Percentiles rank a stretch among this genome's conserved stretches.
Evolutionary conservation across 257 asterid species (phyloP).

Genomic region (Lavandula angustifolia): DNA sequence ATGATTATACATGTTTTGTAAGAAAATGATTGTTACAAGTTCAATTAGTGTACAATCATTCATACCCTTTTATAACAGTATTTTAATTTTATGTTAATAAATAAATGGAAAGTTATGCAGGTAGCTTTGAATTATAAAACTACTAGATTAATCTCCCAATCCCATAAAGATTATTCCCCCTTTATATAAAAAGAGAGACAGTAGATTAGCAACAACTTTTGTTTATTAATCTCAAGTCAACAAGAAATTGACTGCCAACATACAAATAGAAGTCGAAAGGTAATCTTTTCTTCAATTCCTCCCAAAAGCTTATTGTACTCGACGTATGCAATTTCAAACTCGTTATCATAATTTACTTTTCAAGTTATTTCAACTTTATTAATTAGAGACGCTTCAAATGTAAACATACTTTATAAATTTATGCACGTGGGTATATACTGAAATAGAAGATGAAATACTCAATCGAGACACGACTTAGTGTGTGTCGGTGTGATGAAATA

Average conservation of each 20-base stretch:
- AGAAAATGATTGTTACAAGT: background rate
- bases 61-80: background rate
- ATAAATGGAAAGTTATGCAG: slow-evolving; percentile 11
- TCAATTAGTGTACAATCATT: slow-evolving; percentile 10
- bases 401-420: too few relatives aligned
- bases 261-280: slow-evolving; percentile 36
- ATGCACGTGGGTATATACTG: too few relatives aligned
- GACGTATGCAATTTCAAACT: slow-evolving; percentile 28
- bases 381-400: background rate
- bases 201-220: slow-evolving; percentile 41
- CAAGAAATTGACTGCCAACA: slow-evolving; percentile 45
- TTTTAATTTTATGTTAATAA: background rate
- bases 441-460: slow-evolving; percentile 1
- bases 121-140: slow-evolving; percentile 17
- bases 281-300: slow-evolving; percentile 37
- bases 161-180: slow-evolving; percentile 33
- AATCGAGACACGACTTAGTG: background rate
- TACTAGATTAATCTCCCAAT: slow-evolving; percentile 20
- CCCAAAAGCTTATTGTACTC: slow-evolving; percentile 36
- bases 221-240: slow-evolving; percentile 41
- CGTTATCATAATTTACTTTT: slow-evolving; percentile 13
- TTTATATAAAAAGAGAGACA: slow-evolving; percentile 32
- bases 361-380: background rate
- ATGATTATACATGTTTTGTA: background rate
- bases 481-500: background rate